Base-by-base conservation (phyloP, 768 basidiomycete genomes). In the Rubroboletus satanas region DNA sequence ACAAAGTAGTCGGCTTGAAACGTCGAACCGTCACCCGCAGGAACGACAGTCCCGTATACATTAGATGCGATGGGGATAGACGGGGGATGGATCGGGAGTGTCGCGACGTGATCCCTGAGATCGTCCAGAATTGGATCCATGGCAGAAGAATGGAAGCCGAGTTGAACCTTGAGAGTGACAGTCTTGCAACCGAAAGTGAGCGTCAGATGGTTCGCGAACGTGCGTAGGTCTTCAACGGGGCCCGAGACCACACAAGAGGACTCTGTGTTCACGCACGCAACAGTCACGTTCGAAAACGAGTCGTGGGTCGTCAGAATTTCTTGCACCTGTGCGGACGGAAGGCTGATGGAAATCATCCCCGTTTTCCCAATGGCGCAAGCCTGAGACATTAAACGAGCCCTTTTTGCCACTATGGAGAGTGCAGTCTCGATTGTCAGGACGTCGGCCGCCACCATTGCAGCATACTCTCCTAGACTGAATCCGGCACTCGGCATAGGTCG, bases 401-500 rank as follows among this genome's bases (percentile, higher is more conserved):
- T 76, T 41, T 71, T 72, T 3, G 82, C 84, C 38, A 89, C 77
- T 26, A 89, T 66, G 5, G 71, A 66, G 14, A 90, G 73, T 4
- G 83, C 86, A 15, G 79, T 80, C 56, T 79, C 71, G 17, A 89
- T 69, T 0, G 75, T 73, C 14, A 90, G 61, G 1, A 87, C 81
- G 1, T 75, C 79, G 0, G 87, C 82, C n/a, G 77, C 71, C 17
- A 84, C 83, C 38, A 90, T 77, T 10, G 85, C 88, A 8, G 82
- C 83, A 51, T 87, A 90, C 72, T 90, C 88, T 38, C 88, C 88
- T 17, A 90, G 75, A 66, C 88, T 90, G 55, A 39, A 41, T 43
- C 33, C 31, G 51, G n/a, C 6, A 4, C 7, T 68, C 12, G 42
- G 56, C 1, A 35, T 17, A 11, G 3, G 26, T 17, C 11, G 28